Evolutionary conservation across 208 protist genomes (phyloP).

Genomic region (Endotrypanum monterogeii): DNA sequence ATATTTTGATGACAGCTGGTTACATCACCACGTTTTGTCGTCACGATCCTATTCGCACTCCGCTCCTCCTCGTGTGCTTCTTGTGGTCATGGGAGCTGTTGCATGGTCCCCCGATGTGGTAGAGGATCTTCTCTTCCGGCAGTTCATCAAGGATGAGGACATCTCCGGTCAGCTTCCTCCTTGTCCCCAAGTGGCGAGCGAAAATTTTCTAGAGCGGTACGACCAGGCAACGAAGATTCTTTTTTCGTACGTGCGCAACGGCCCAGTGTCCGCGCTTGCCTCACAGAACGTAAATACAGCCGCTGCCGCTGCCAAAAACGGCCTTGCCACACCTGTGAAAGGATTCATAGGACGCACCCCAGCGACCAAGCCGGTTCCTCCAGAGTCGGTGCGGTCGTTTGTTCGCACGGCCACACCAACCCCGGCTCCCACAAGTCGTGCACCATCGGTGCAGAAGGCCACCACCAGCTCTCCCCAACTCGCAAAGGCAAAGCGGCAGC

Average conservation of each 20-base stretch:
- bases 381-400: conserved; percentile 25
- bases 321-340: conserved; percentile 26
- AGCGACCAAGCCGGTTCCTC: conserved; percentile 26
- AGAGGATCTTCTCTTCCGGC: conserved; percentile 87
- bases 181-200: conserved; percentile 45
- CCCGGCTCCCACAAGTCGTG: conserved; percentile 25
- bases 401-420: conserved; percentile 40
- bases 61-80: background rate
- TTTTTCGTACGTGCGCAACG: conserved; percentile 85
- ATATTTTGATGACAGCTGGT: background rate
- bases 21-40: background rate
- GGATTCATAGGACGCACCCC: conserved; percentile 30
- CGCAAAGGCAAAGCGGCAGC: conserved; percentile 26
- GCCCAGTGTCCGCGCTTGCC: conserved; percentile 68
- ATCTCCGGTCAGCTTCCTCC: conserved; percentile 66
- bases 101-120: conserved; percentile 76
- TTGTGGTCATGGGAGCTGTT: conserved; percentile 29
- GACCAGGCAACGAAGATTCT: conserved; percentile 81
- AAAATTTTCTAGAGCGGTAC: conserved; percentile 72
- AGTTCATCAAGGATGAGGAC: conserved; percentile 90
- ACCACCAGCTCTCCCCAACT: conserved; percentile 23
- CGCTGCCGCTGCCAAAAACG: conserved; percentile 31
- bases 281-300: conserved; percentile 79
- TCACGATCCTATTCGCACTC: background rate
- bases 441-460: conserved; percentile 22